Evolutionary conservation across 208 protist species (phyloP).

Genomic region (Wallacemonas sp.): DNA sequence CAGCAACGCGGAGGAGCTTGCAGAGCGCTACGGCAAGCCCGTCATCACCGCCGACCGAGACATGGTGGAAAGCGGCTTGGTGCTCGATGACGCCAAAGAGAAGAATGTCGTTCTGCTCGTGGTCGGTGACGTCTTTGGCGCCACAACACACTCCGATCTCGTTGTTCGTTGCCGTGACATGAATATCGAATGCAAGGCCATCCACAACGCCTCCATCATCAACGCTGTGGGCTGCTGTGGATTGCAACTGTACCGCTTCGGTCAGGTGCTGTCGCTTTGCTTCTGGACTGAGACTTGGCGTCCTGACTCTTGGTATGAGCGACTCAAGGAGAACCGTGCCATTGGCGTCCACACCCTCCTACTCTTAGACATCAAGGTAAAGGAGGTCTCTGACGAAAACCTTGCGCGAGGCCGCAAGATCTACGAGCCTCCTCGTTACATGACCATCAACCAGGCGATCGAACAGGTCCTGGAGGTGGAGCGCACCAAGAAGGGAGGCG

Average conservation of each 20-base stretch:
- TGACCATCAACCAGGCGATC: conserved; percentile 96
- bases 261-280: conserved; percentile 95
- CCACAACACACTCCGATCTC: conserved; percentile 99
- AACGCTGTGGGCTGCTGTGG: conserved; percentile 98
- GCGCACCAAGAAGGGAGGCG: conserved; percentile 58
- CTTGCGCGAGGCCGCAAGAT: conserved; percentile 93
- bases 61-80: conserved; percentile 93
- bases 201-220: conserved; percentile 99
- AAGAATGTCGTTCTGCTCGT: conserved; percentile 97
- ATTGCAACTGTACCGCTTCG: conserved; percentile 99
- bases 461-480: conserved; percentile 97
- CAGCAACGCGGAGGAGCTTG: conserved; percentile 69
- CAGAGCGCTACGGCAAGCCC: conserved; percentile 87
- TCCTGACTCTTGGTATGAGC: conserved; percentile 97
- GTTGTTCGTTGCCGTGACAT: conserved; percentile 93
- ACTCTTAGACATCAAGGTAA: conserved; percentile 99
- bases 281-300: conserved; percentile 98
- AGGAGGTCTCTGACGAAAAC: conserved; percentile 97
- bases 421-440: conserved; percentile 98
- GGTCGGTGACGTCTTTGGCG: conserved; percentile 99
- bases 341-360: conserved; percentile 97
- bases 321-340: conserved; percentile 90
- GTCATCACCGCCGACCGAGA: conserved; percentile 96
- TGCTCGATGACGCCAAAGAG: conserved; percentile 83
- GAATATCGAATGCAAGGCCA: conserved; percentile 80